A percentile compares a stretch with the other conserved stretches of the same genome.
Conservation (phyloP, 176 grass and related monocot species). For the Sorghum bicolor region DNA sequence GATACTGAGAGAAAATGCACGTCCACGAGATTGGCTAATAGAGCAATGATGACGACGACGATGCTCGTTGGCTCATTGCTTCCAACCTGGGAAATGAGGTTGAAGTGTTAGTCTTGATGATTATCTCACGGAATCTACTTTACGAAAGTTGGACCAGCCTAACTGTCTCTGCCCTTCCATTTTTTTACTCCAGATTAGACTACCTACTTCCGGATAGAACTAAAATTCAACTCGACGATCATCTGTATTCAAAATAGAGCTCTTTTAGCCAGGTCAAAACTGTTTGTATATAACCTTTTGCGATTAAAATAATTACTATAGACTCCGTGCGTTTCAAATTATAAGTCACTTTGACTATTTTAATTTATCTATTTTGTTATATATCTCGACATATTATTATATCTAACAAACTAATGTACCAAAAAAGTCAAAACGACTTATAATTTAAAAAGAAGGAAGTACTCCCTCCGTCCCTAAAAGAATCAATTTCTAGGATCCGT, state of each 20-base stretch:
- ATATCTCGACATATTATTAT: too few relatives aligned
- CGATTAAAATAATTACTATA: too few relatives aligned
- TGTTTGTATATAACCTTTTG: background rate
- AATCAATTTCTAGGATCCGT: too few relatives aligned
- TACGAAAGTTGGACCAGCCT: slow-evolving; percentile 27
- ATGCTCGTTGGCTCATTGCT: slow-evolving; percentile 20
- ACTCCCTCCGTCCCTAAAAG: too few relatives aligned
- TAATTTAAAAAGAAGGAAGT: too few relatives aligned
- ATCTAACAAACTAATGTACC: too few relatives aligned
- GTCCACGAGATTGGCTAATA: slow-evolving; percentile 1
- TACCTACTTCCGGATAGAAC: background rate
- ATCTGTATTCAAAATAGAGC: background rate
- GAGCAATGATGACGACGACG: slow-evolving; percentile 17
- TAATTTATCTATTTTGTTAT: too few relatives aligned
- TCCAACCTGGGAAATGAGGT: slow-evolving; percentile 29
- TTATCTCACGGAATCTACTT: slow-evolving; percentile 32
- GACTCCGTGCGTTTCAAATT: too few relatives aligned
- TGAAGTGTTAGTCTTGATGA: slow-evolving; percentile 21
- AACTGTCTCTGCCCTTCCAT: background rate
- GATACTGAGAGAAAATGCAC: background rate
- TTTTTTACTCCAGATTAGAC: background rate
- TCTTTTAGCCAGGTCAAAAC: background rate
- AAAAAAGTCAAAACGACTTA: too few relatives aligned
- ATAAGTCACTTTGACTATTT: too few relatives aligned
- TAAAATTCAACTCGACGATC: slow-evolving; percentile 3